phyloP scores from a whole-genome alignment of 305 asterid genomes.

The Solanum chacoense region DNA sequence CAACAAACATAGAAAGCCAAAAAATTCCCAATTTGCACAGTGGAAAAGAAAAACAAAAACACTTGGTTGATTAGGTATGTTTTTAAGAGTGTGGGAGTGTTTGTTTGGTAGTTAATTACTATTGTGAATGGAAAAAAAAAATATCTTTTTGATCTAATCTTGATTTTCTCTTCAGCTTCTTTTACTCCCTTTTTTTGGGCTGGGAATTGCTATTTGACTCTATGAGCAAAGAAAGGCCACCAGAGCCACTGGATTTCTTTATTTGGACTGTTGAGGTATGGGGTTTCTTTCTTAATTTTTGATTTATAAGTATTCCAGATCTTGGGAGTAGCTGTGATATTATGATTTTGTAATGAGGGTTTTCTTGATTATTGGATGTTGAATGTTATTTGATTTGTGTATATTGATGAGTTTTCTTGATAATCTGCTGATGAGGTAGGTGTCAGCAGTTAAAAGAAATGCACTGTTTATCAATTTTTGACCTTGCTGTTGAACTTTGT shows the following conservation, averaged over 20 bases:
- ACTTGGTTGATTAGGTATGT: neutral
- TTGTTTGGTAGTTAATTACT: neutral
- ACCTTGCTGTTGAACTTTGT: neutral
- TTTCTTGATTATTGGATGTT: neutral
- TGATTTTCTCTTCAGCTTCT: neutral
- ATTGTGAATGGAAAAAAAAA: neutral
- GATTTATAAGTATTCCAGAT: neutral
- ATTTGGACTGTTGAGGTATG: slow-evolving; percentile 90
- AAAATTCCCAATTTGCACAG: neutral
- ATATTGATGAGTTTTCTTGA: neutral
- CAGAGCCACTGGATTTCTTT: slow-evolving; percentile 93
- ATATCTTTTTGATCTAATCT: neutral
- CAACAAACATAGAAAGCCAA: neutral
- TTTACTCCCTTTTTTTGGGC: neutral
- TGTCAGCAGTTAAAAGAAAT: neutral
- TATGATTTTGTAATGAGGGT: neutral
- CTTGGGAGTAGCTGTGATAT: neutral
- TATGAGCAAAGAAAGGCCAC: slow-evolving; percentile 71
- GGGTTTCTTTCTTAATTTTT: neutral
- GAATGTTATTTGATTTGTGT: neutral
- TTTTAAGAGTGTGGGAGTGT: neutral
- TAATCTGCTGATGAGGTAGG: neutral
- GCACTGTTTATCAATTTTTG: neutral
- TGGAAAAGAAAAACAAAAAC: neutral
- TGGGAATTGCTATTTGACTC: slow-evolving; percentile 4